Base-by-base conservation (phyloP, 2,329 filamentous ascomycete genomes). In the Lasiodiplodia theobromae region DNA sequence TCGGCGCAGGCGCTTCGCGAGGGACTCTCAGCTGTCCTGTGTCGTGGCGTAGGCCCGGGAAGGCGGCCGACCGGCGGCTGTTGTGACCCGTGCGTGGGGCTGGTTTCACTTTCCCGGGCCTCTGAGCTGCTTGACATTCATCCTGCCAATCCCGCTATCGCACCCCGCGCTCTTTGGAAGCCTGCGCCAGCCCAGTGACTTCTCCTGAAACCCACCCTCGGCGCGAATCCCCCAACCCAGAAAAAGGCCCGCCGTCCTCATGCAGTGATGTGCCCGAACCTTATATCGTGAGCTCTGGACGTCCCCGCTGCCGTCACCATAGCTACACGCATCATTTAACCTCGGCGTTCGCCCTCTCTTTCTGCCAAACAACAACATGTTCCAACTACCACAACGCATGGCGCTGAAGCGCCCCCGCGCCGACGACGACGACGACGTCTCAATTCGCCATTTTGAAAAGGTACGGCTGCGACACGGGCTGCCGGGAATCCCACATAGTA, bases 231-330 rank as follows among this genome's bases (percentile, higher is more conserved):
- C 60, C 60, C 60, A 21, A 64, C 44, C 51, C 44, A 64, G 60
- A 28, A 52, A 28, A n/a, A 52, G 6, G 47, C 28, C 60, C 60
- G 60, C 47, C 18, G 2, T n/a, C 44, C 60, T 64, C 60, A 52
- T 31, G 38, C 60, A 64, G 51, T 64, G 60, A 64, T 64, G 47
- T 49, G 60, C 60, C 60, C 60, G 44, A 64, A 64, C 60, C 60
- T 64, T 64, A 52, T 52, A 64, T 64, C 60, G 60, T 52, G 58
- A 64, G 60, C 60, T 64, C 2, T 64, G 51, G 60, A 64, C 60
- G 28, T 31, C 44, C 21, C 12, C 40, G 31, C 60, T 64, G 28
- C 60, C 60, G 60, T 52, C 60, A 52, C 60, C 31, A 14, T 18
- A 14, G 40, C 58, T 47, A 25, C 38, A 6, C 58, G 14, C 3